Evolutionary conservation across 163 green algal genomes (phyloP).

Genomic region (Chloroidium sp.): DNA sequence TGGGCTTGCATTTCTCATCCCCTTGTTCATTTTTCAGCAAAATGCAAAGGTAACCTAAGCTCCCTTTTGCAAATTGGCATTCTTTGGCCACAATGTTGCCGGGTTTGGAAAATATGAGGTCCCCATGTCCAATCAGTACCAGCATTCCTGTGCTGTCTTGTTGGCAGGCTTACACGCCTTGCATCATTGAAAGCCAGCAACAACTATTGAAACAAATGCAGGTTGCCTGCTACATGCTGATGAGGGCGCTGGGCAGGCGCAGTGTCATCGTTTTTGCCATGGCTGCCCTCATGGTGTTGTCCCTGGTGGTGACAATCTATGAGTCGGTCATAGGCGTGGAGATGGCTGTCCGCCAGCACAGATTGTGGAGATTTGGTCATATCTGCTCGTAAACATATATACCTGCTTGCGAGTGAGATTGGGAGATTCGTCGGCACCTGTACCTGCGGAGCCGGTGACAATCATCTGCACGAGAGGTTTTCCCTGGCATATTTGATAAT

Average conservation of each 20-base stretch:
- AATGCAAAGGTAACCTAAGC: too few relatives aligned
- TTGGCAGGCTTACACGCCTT: not conserved
- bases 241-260: constrained; percentile 26
- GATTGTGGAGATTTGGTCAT: constrained; percentile 12
- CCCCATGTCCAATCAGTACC: not conserved
- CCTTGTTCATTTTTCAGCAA: too few relatives aligned
- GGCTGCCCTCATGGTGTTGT: constrained; percentile 33
- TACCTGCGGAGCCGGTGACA: too few relatives aligned
- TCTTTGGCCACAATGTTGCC: too few relatives aligned
- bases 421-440: too few relatives aligned
- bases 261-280: constrained; percentile 49
- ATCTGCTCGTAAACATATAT: constrained; percentile 11
- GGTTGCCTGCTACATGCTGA: constrained; percentile 26
- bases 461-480: too few relatives aligned
- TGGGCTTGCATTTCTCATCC: too few relatives aligned
- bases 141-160: not conserved
- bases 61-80: too few relatives aligned
- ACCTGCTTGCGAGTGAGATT: too few relatives aligned
- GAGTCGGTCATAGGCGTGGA: constrained; percentile 14
- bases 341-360: constrained; percentile 5
- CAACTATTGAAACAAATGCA: not conserved
- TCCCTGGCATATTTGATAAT: too few relatives aligned
- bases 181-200: not conserved
- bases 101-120: too few relatives aligned
- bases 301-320: constrained; percentile 25